phyloP scores from a whole-genome alignment of 2,329 filamentous ascomycete genomes.

The Fusarium coffeatum region DNA sequence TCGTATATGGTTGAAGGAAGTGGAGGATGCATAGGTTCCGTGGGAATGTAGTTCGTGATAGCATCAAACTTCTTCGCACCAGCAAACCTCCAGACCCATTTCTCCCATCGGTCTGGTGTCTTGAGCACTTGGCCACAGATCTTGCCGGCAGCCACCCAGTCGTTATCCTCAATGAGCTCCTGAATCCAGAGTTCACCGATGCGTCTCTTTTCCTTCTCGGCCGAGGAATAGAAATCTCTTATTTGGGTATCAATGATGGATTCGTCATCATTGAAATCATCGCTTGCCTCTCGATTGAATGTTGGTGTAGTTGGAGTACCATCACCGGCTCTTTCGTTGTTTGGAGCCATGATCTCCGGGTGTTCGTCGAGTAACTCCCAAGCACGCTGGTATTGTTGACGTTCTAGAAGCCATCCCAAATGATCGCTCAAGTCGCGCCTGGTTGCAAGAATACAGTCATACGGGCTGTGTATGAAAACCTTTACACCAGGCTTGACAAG shows the following conservation, averaged over 20 bases:
- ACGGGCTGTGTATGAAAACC: constrained; percentile 95
- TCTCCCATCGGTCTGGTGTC: constrained; percentile 87
- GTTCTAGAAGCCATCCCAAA: constrained; percentile 85
- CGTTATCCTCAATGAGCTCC: constrained; percentile 77
- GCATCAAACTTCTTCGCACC: constrained; percentile 88
- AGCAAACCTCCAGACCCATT: constrained; percentile 94
- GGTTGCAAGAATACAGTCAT: constrained; percentile 93
- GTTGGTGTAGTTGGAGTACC: constrained; percentile 56
- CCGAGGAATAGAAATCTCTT: constrained; percentile 69
- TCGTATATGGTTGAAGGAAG: constrained; percentile 88
- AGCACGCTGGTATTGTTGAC: constrained; percentile 82
- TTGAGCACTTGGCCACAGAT: constrained; percentile 86
- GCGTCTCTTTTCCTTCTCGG: constrained; percentile 87
- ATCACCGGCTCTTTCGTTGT: constrained; percentile 56
- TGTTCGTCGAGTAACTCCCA: constrained; percentile 92
- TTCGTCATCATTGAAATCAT: constrained; percentile 80
- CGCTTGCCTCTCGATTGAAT: constrained; percentile 54
- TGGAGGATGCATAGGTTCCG: constrained; percentile 79
- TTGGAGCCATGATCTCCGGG: constrained; percentile 73
- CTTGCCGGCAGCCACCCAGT: constrained; percentile 83
- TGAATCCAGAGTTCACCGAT: constrained; percentile 95
- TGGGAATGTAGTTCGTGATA: constrained; percentile 86
- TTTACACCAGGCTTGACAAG: constrained; percentile 70
- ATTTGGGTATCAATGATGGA: constrained; percentile 67
- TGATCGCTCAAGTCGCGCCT: constrained; percentile 89